Conservation (phyloP, 257 asterid genomes). For the Solanum chilense region DNA sequence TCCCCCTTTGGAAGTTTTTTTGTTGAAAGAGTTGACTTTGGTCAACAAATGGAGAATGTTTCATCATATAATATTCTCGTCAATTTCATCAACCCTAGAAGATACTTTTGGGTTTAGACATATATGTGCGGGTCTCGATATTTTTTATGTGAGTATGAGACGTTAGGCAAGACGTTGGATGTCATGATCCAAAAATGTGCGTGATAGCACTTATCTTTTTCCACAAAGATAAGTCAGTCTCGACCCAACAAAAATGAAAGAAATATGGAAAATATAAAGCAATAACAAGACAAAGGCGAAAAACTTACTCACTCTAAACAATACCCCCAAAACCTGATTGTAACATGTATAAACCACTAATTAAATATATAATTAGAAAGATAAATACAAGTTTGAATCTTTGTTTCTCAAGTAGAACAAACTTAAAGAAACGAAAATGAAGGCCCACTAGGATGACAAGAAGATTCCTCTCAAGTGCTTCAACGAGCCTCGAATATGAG, state of each 20-base stretch:
- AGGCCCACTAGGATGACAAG: neutral
- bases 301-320: neutral
- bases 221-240: neutral
- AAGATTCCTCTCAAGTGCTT: neutral
- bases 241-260: neutral
- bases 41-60: neutral
- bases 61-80: neutral
- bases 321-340: neutral
- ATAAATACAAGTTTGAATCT: no score
- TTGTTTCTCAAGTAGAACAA: neutral
- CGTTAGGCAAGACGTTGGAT: neutral
- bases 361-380: no score
- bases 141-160: neutral
- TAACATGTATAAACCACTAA: neutral
- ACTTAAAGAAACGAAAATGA: no score
- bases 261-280: neutral
- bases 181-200: neutral
- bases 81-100: neutral
- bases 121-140: neutral
- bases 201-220: no score
- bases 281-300: neutral
- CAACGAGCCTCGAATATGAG: neutral
- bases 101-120: neutral
- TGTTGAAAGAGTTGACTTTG: neutral
- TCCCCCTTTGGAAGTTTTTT: neutral